Conservation (phyloP, 768 basidiomycete genomes). For the Suillus placidus region DNA sequence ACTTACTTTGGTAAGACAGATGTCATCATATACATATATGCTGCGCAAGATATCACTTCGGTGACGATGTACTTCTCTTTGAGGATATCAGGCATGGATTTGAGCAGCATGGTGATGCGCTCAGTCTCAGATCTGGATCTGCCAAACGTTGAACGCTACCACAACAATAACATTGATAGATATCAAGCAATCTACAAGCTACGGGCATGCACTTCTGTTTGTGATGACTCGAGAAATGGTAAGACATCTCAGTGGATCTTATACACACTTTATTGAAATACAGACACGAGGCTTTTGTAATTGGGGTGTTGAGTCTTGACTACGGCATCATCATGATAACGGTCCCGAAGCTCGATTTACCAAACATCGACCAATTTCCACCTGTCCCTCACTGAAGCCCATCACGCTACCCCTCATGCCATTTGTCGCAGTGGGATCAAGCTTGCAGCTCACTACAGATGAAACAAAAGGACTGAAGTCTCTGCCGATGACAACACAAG, state of each 20-base stretch:
- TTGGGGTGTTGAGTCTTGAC: too few relatives aligned
- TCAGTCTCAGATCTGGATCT: not conserved
- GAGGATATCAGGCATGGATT: not conserved
- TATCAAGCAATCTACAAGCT: too few relatives aligned
- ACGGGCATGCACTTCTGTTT: too few relatives aligned
- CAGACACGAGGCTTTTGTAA: too few relatives aligned
- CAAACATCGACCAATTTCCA: not conserved
- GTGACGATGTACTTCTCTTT: not conserved
- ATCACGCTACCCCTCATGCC: not conserved
- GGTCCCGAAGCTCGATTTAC: not conserved
- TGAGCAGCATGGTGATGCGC: not conserved
- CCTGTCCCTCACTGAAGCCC: not conserved
- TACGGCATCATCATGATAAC: too few relatives aligned
- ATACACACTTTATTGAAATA: too few relatives aligned
- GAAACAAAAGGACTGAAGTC: not conserved
- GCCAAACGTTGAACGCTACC: too few relatives aligned
- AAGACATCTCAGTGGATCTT: too few relatives aligned
- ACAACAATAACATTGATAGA: too few relatives aligned
- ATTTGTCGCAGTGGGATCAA: not conserved
- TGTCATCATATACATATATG: not conserved
- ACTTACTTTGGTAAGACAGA: not conserved
- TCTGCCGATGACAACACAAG: not conserved
- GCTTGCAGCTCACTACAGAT: not conserved
- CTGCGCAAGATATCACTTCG: slow-evolving; percentile 1
- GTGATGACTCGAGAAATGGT: too few relatives aligned